phyloP scores from a whole-genome alignment of 2,329 filamentous ascomycete genomes.

The Penicillium sp. region DNA sequence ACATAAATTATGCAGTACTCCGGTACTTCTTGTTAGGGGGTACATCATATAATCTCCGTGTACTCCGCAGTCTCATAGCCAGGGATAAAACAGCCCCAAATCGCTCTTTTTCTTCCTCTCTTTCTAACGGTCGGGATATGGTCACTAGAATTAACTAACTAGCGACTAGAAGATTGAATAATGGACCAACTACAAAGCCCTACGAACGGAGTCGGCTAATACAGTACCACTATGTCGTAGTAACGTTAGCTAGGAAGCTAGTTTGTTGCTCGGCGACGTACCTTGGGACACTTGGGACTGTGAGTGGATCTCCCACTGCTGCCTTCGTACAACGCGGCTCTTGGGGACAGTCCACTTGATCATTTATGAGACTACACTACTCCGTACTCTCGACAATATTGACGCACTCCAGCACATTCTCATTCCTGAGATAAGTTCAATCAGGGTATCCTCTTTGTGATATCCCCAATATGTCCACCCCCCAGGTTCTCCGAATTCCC shows the following conservation, averaged over 20 bases:
- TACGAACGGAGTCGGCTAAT: not conserved
- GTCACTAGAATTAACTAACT: not conserved
- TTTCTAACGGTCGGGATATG: not conserved
- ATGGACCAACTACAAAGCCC: not conserved
- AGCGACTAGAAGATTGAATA: not conserved
- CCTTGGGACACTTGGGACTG: not conserved
- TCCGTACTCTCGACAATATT: not conserved
- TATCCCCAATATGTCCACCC: constrained; percentile 14
- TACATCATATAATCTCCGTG: not conserved
- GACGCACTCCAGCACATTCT: not conserved
- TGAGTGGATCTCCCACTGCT: constrained; percentile 2
- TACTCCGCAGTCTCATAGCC: not conserved
- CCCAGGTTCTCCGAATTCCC: constrained; percentile 56
- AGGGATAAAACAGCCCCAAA: not conserved
- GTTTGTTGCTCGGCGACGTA: constrained; percentile 3
- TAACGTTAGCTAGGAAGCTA: not conserved
- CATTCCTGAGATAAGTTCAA: not conserved
- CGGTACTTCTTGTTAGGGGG: not conserved
- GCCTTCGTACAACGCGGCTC: constrained; percentile 4
- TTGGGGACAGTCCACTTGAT: not conserved
- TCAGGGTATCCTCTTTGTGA: not conserved
- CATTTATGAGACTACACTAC: not conserved
- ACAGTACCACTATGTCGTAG: too few species aligned
- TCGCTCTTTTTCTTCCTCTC: not conserved
- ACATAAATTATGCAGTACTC: too few species aligned